Conservation (phyloP, 2,329 filamentous ascomycete species). For the Colletotrichum noveboracense region DNA sequence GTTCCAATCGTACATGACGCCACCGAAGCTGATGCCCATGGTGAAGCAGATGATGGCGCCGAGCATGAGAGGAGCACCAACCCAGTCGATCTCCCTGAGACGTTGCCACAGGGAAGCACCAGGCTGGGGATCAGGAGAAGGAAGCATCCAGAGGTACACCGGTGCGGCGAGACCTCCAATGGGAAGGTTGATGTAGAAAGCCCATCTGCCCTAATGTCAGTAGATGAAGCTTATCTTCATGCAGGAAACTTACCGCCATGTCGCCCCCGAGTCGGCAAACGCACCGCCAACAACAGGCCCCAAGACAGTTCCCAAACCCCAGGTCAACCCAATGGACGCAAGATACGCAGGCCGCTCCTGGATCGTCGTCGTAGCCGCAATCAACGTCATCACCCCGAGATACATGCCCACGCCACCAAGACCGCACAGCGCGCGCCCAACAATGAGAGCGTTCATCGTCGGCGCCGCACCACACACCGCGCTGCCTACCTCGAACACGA, state of each 20-base stretch:
- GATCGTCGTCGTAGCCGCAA: not conserved
- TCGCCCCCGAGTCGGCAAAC: slow-evolving; percentile 41
- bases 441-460: slow-evolving; percentile 46
- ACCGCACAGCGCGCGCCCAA: slow-evolving; percentile 46
- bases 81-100: slow-evolving; percentile 44
- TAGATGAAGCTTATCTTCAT: not conserved
- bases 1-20: slow-evolving; percentile 52
- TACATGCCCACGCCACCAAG: slow-evolving; percentile 35
- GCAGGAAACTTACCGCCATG: slow-evolving; percentile 36
- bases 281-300: slow-evolving; percentile 46
- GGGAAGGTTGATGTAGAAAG: slow-evolving; percentile 59
- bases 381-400: slow-evolving; percentile 16
- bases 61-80: slow-evolving; percentile 48
- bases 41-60: slow-evolving; percentile 46
- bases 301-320: slow-evolving; percentile 50
- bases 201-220: slow-evolving; percentile 27
- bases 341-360: slow-evolving; percentile 22
- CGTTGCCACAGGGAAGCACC: slow-evolving; percentile 27
- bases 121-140: slow-evolving; percentile 26
- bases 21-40: slow-evolving; percentile 58
- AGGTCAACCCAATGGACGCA: slow-evolving; percentile 32
- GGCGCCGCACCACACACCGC: slow-evolving; percentile 44
- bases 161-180: slow-evolving; percentile 41
- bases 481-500: slow-evolving; percentile 43
- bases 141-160: slow-evolving; percentile 33